These are phyloP conservation scores for Dichotomopilus funicola DNA, from an alignment of 2,329 filamentous ascomycete genomes.

Conservation along the genomic window DNA sequence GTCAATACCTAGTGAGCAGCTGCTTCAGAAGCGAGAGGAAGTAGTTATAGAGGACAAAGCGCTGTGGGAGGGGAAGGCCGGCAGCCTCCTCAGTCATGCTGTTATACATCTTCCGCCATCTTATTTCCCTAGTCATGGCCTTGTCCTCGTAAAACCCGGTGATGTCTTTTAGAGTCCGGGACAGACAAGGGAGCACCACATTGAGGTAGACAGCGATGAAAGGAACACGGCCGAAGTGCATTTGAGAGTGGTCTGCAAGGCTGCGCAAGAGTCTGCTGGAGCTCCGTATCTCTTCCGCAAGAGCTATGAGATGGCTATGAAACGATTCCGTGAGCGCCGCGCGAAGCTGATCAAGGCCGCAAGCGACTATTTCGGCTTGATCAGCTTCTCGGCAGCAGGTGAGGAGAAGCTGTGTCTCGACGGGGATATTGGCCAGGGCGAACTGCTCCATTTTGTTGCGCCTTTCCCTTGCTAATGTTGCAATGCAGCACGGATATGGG, in stretches of 20 bases:
- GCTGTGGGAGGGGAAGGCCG: conserved; percentile 43
- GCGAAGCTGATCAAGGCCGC: conserved; percentile 44
- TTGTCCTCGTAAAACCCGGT: conserved; percentile 45
- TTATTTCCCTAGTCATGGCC: conserved; percentile 38
- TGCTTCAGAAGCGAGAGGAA: conserved; percentile 45
- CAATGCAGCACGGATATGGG: neutral
- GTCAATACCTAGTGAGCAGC: conserved; percentile 43
- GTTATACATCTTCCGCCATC: conserved; percentile 56
- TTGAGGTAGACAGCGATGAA: conserved; percentile 50
- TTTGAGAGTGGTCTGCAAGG: conserved; percentile 47
- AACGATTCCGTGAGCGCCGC: conserved; percentile 37
- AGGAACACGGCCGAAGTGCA: conserved; percentile 44
- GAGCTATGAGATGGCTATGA: conserved; percentile 40
- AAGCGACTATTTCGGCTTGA: conserved; percentile 42
- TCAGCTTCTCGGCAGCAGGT: conserved; percentile 51
- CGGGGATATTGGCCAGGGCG: conserved; percentile 7
- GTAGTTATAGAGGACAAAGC: conserved; percentile 51
- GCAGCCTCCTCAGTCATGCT: conserved; percentile 46
- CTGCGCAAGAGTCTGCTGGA: conserved; percentile 44
- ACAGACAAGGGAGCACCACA: conserved; percentile 50
- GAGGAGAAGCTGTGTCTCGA: conserved; percentile 36
- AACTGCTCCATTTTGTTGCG: conserved; percentile 14
- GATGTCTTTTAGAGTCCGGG: conserved; percentile 48
- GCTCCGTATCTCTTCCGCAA: conserved; percentile 42
- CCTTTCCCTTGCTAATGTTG: neutral